Evolutionary conservation across 176 grass and related monocot species (phyloP).

Genomic region (Sorghum bicolor): Sorghum_bicolor_NCBIv3 NC_012870.2:67473001-67473500

Average conservation of each 20-base stretch:
- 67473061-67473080: constrained; percentile 27
- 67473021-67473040: constrained; percentile 82
- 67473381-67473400: constrained; percentile 91
- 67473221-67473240: constrained; percentile 55
- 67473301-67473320: constrained; percentile 31
- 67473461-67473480: constrained; percentile 35
- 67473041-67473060: constrained; percentile 50
- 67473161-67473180: constrained; percentile 47
- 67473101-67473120: constrained; percentile 51
- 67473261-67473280: constrained; percentile 51
- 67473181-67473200: constrained; percentile 49
- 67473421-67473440: constrained; percentile 57
- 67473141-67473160: constrained; percentile 45
- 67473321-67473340: constrained; percentile 48
- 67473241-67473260: constrained; percentile 58
- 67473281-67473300: constrained; percentile 62
- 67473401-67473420: constrained; percentile 62
- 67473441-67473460: constrained; percentile 42
- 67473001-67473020: constrained; percentile 29
- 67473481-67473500: constrained; percentile 45
- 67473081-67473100: constrained; percentile 45
- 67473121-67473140: constrained; percentile 23
- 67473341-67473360: constrained; percentile 40
- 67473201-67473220: background rate
- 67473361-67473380: constrained; percentile 39